Base-by-base conservation (phyloP, 73 alveolate genomes). In the Paramecium tetraurelia region DNA sequence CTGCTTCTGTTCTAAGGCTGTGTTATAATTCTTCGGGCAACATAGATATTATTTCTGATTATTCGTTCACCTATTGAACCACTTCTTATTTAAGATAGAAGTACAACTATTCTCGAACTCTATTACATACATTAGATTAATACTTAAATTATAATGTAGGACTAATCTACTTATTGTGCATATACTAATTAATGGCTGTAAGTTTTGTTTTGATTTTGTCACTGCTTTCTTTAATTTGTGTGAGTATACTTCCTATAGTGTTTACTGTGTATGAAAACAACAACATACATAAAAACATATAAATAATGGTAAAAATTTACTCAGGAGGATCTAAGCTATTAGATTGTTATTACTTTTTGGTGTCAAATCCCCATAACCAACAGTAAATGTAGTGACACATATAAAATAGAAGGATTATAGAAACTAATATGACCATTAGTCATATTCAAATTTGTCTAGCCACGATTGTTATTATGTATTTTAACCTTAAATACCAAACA, bases 281-380 rank as follows among this genome's bases (percentile, higher is more conserved):
- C 16, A 77, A 40, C 68, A 46, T 77, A 40, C 89, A 36, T 46
- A 77, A 21, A 77, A 77, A 43, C 89, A 77, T 77, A 21, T 43
- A 77, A 77, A 43, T 16, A 9, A 77, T 77, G 12, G 71, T 77
- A 77, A 77, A 77, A 5, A 77, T 77, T 43, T 77, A 40, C 22
- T 77, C 89, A 77, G 36, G 59, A 7, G 86, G 59, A 38, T 35
- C 86, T 71, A 33, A 1, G 3, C 18, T 35, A n/a, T 12, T 31
- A 71, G n/a, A 7, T 14, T 29, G 7, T 43, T 8, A 29, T n/a
- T 77, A 41, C 90, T 46, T 43, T 43, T 24, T 4, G 84, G 89
- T 0, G 68, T 69, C 8, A 71, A 22, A 70, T 89, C 94, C 10
- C 94, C 94, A 89, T 70, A 89, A 5, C 94, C 94, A 14, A 89